Conservation (phyloP, 495 filamentous ascomycete genomes). For the Cryomyces minteri region DNA sequence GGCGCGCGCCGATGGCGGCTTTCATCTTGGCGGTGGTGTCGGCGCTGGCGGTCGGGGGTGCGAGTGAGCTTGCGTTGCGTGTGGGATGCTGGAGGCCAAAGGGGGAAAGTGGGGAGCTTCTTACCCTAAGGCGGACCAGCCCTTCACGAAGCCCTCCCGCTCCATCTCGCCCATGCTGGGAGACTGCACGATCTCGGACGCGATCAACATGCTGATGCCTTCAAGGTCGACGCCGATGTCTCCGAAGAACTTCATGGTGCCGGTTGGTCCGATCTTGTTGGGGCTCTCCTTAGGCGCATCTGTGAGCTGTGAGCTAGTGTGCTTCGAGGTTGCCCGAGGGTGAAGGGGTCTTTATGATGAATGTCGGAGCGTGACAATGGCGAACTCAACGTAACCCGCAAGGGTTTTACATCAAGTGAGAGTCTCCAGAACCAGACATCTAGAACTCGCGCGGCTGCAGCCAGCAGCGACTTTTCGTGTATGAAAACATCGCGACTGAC, state of each 20-base stretch:
- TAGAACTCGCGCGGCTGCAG: too few relatives aligned
- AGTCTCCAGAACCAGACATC: too few relatives aligned
- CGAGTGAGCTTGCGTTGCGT: constrained; percentile 8
- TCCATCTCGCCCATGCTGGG: constrained; percentile 67
- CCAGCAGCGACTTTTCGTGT: too few relatives aligned
- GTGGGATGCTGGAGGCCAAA: background rate
- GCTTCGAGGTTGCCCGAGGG: background rate
- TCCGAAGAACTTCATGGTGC: constrained; percentile 50
- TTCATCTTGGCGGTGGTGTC: constrained; percentile 35
- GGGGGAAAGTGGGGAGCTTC: background rate
- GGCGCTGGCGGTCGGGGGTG: constrained; percentile 24
- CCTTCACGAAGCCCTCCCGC: constrained; percentile 60
- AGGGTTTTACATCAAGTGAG: too few relatives aligned
- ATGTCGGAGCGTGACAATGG: background rate
- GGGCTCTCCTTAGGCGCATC: constrained; percentile 28
- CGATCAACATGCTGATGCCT: constrained; percentile 50
- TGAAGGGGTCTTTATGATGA: background rate
- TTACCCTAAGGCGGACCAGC: constrained; percentile 49
- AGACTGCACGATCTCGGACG: constrained; percentile 58
- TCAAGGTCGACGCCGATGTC: constrained; percentile 51
- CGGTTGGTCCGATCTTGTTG: constrained; percentile 51
- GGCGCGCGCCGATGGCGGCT: constrained; percentile 31
- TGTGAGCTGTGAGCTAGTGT: background rate
- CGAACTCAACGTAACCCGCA: too few relatives aligned
- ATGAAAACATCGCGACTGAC: too few relatives aligned